These are phyloP conservation scores for Beauveria varroae DNA, from an alignment of 2,329 filamentous ascomycete species.

Conservation along the genomic window DNA sequence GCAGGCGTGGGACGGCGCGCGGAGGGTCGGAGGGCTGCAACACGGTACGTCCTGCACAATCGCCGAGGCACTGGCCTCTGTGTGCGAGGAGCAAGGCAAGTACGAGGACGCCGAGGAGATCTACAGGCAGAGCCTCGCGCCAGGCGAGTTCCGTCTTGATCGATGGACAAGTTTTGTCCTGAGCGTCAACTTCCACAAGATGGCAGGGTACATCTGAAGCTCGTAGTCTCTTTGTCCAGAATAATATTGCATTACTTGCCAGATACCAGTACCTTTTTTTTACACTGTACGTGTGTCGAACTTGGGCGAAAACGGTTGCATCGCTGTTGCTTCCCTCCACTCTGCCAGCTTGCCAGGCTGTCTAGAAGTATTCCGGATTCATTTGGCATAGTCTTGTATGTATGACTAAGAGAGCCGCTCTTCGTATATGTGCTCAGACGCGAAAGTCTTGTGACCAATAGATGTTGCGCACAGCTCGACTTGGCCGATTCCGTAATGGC, in stretches of 20 bases:
- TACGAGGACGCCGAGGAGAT: neutral
- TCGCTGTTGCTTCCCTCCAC: too few species aligned
- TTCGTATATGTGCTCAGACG: neutral
- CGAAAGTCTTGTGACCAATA: neutral
- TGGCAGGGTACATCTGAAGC: neutral
- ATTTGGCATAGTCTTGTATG: too few species aligned
- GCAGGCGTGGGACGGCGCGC: neutral
- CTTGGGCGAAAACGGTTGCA: too few species aligned
- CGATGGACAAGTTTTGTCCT: conserved; percentile 13
- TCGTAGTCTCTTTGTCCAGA: neutral
- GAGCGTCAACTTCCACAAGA: conserved; percentile 7
- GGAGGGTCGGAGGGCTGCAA: neutral
- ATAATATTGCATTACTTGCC: neutral
- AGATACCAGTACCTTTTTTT: neutral
- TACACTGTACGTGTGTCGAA: too few species aligned
- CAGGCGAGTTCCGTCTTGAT: neutral
- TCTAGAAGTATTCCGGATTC: too few species aligned
- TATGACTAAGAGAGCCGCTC: neutral
- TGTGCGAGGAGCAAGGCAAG: neutral
- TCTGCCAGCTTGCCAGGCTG: too few species aligned
- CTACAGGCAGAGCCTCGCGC: neutral
- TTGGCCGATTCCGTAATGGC: too few species aligned
- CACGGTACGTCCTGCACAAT: neutral
- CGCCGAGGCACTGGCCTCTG: too few species aligned
- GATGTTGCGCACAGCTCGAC: too few species aligned